phyloP scores from a whole-genome alignment of 139 green algal genomes.

The Chlorella sp. region DNA sequence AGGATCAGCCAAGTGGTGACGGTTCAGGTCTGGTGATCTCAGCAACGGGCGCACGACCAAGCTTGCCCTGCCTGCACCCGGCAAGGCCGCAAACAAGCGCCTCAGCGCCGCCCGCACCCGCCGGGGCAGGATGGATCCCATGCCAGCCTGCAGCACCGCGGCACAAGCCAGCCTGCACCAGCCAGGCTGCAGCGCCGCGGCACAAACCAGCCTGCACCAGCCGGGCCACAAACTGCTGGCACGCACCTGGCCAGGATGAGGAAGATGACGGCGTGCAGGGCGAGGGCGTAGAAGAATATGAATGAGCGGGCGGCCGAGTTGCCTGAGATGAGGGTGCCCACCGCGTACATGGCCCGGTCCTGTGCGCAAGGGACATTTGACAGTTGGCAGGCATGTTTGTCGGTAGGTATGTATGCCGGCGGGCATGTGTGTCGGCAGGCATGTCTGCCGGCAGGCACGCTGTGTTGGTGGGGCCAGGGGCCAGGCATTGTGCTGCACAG shows the following conservation, averaged over 20 bases:
- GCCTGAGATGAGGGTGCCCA: constrained; percentile 54
- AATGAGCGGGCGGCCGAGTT: constrained; percentile 34
- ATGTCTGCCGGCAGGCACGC: background rate
- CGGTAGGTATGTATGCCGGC: too few species aligned
- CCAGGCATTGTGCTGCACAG: background rate
- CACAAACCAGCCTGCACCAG: background rate
- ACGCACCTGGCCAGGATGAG: constrained; percentile 62
- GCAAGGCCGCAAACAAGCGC: too few species aligned
- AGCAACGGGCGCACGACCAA: too few species aligned
- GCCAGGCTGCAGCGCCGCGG: too few species aligned
- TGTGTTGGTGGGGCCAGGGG: background rate
- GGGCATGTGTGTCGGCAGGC: background rate
- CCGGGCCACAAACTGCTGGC: background rate
- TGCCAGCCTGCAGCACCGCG: too few species aligned
- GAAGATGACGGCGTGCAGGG: constrained; percentile 85
- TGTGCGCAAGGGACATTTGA: background rate
- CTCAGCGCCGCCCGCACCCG: too few species aligned
- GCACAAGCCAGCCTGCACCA: background rate
- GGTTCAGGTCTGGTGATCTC: too few species aligned
- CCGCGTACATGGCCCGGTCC: constrained; percentile 30
- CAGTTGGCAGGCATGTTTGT: background rate
- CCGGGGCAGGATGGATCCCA: too few species aligned
- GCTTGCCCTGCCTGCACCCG: background rate
- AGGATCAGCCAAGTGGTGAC: background rate
- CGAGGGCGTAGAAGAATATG: constrained; percentile 85